Evolutionary conservation across 2,329 filamentous ascomycete genomes (phyloP).

Genomic region (Podosphaera aphanis): DNA sequence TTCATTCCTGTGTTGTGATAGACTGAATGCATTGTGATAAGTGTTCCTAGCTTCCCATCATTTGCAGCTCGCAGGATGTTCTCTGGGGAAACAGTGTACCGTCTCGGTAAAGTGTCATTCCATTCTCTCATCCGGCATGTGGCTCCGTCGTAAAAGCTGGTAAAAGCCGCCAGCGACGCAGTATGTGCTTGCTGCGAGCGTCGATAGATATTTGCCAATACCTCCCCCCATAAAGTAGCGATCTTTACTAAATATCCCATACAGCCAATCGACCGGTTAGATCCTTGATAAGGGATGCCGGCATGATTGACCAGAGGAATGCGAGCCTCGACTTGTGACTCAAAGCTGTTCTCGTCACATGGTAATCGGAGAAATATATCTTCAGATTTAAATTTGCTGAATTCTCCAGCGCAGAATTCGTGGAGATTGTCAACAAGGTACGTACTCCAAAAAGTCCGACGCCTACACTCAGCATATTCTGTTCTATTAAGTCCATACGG

Average conservation of each 20-base stretch:
- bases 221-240: conserved; percentile 40
- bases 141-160: conserved; percentile 27
- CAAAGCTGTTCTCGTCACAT: conserved; percentile 34
- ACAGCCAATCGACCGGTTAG: conserved; percentile 12
- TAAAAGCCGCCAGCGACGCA: conserved; percentile 16
- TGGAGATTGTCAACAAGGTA: conserved; percentile 47
- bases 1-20: conserved; percentile 41
- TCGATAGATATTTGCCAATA: conserved; percentile 34
- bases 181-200: conserved; percentile 15
- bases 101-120: conserved; percentile 29
- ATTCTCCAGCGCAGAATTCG: conserved; percentile 29
- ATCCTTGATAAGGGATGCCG: conserved; percentile 19
- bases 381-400: conserved; percentile 33
- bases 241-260: conserved; percentile 40
- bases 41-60: conserved; percentile 30
- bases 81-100: conserved; percentile 27
- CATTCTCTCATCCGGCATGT: conserved; percentile 31
- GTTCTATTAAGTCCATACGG: conserved; percentile 33
- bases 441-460: conserved; percentile 49
- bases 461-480: conserved; percentile 39
- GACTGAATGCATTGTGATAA: conserved; percentile 41
- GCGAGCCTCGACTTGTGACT: conserved; percentile 30
- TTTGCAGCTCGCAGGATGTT: conserved; percentile 34
- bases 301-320: conserved; percentile 37
- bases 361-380: conserved; percentile 46